Evolutionary conservation across 148 eudicot species (phyloP), one percentile per base, ranked within the genome.

Genomic region (Oxyria digyna): DNA sequence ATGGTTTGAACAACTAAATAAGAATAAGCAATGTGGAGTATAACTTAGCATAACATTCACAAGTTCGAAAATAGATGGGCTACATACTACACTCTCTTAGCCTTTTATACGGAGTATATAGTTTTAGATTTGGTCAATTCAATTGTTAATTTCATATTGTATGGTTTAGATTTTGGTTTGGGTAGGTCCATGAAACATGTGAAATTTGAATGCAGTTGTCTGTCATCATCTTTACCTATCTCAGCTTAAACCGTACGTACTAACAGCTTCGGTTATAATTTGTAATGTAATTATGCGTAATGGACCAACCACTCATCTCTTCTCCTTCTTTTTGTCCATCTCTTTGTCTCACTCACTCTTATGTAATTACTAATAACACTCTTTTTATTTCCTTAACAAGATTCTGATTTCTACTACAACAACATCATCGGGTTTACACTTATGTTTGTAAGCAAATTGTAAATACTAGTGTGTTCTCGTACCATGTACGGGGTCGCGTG

Each of bases 161-260:
- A 54, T 54, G 62, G 62, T 54, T 21, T 54, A 54, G 32, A 54
- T 26, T 54, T 54, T 26, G 62, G 32, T 21, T 54, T 54, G 18
- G 62, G 62, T 54, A 32, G 62, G 62, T 23, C 62, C 31, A 23
- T 8, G 13, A 26, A 24, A 54, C 15, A 26, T 54, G 62, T 54
- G n/a, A n/a, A n/a, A n/a, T n/a, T n/a, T n/a, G 62, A 54, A 54
- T n/a, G 62, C 62, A 54, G 62, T 32, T 54, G 31, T 54, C 62
- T n/a, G 8, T 54, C 32, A 26, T 54, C 62, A n/a, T n/a, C 26
- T 42, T 18, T 49, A 49, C 55, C 55, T 49, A 49, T 49, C 55
- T 49, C 55, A 54, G 32, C 62, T 17, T 54, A 24, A 54, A 54
- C 62, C 62, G 62, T 54, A 54, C 62, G n/a, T n/a, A n/a, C n/a